These are phyloP conservation scores for Moesziomyces aphidis DNA, from an alignment of 1,284 basidiomycete genomes.

Conservation along the genomic window DNA sequence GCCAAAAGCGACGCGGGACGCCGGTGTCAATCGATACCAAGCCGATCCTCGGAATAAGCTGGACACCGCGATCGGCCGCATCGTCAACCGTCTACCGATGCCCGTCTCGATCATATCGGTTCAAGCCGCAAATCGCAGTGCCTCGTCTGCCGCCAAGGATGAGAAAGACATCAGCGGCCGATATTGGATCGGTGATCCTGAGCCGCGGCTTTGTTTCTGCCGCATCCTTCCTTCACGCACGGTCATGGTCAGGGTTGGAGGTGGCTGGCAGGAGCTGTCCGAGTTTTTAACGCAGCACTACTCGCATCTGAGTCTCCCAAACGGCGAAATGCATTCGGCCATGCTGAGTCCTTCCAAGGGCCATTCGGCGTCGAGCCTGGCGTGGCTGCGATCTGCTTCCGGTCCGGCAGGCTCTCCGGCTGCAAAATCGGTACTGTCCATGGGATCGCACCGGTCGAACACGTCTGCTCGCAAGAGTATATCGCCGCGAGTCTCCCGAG, in stretches of 20 bases:
- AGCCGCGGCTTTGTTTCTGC: constrained; percentile 62
- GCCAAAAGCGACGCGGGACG: background rate
- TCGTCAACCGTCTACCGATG: constrained; percentile 87
- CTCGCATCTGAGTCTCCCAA: constrained; percentile 19
- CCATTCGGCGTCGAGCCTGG: background rate
- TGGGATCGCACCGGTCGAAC: constrained; percentile 9
- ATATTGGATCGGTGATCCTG: constrained; percentile 64
- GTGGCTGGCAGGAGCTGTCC: constrained; percentile 67
- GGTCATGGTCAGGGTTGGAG: constrained; percentile 67
- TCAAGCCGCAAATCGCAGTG: background rate
- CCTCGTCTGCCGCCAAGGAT: background rate
- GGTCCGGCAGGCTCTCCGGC: constrained; percentile 18
- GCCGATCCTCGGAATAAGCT: constrained; percentile 87
- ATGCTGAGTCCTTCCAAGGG: background rate
- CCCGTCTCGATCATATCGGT: constrained; percentile 39
- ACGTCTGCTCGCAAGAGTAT: background rate
- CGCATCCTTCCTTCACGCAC: constrained; percentile 61
- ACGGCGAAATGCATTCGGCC: background rate
- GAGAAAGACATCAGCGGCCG: constrained; percentile 48
- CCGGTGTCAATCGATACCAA: constrained; percentile 73
- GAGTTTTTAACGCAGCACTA: constrained; percentile 53
- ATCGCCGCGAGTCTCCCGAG: constrained; percentile 9
- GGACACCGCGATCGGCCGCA: constrained; percentile 89
- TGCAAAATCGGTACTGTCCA: constrained; percentile 12
- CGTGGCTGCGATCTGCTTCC: constrained; percentile 38